phyloP scores from a whole-genome alignment of 805 yeast species.

The Candida krabiensis region DNA sequence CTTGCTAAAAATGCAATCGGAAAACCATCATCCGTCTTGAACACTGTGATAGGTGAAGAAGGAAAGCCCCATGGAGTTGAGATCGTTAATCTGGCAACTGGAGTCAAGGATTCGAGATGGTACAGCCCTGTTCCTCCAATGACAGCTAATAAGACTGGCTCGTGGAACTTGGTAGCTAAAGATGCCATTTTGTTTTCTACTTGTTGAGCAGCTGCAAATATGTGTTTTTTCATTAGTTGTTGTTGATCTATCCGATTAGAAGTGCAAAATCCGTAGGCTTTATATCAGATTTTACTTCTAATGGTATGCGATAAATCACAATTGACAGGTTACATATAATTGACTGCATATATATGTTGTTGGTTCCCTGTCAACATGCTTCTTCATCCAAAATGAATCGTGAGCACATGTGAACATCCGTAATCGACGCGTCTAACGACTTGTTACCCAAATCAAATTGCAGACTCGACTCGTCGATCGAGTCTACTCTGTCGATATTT shows the following conservation, averaged over 20 bases:
- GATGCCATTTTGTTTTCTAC: conserved; percentile 5
- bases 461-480: too few relatives aligned
- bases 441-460: too few relatives aligned
- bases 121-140: conserved; percentile 99
- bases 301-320: too few relatives aligned
- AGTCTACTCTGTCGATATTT: too few relatives aligned
- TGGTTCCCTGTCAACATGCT: too few relatives aligned
- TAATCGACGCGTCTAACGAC: too few relatives aligned
- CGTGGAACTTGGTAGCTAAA: conserved; percentile 41
- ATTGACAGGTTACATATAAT: too few relatives aligned
- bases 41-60: conserved; percentile 88
- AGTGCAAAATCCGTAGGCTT: not conserved
- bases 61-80: conserved; percentile 98
- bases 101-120: conserved; percentile 75
- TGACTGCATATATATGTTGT: too few relatives aligned
- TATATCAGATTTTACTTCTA: not conserved
- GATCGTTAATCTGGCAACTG: conserved; percentile 79
- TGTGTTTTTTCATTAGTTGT: conserved; percentile 4
- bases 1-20: conserved; percentile 93
- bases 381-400: too few relatives aligned
- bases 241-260: not conserved
- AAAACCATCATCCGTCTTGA: conserved; percentile 72
- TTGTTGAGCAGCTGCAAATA: conserved; percentile 3
- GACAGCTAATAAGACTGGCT: conserved; percentile 78
- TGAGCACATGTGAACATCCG: too few relatives aligned